These are phyloP conservation scores for Chrysosporium queenslandicum DNA, from an alignment of 2,329 filamentous ascomycete species.

Conservation along the genomic window DNA sequence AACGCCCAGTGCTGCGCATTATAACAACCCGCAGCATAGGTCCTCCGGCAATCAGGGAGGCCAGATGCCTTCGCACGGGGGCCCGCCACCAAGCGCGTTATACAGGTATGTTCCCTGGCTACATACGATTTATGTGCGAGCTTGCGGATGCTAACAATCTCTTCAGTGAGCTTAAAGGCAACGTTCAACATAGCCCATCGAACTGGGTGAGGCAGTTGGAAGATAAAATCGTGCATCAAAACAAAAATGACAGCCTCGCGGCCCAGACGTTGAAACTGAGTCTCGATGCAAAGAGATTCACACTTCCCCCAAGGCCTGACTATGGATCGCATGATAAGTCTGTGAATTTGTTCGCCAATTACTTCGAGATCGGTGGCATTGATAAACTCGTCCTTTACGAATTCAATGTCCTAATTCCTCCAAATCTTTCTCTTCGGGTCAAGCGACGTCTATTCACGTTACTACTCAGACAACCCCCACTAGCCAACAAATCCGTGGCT, in stretches of 20 bases:
- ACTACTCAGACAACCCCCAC: conserved; percentile 29
- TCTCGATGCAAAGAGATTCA: neutral
- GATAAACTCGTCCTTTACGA: conserved; percentile 30
- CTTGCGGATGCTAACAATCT: neutral
- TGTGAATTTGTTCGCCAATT: conserved; percentile 32
- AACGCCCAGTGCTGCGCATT: neutral
- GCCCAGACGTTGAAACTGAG: conserved; percentile 18
- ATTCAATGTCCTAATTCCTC: conserved; percentile 32
- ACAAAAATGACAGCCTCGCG: neutral
- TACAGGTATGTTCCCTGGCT: conserved; percentile 1
- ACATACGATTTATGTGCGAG: neutral
- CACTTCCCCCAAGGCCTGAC: conserved; percentile 26
- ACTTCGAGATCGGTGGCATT: conserved; percentile 28
- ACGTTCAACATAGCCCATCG: conserved; percentile 1
- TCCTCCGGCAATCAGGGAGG: neutral
- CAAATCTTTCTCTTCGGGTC: conserved; percentile 31
- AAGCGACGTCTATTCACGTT: conserved; percentile 40
- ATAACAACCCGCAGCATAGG: neutral
- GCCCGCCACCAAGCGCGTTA: too few species aligned
- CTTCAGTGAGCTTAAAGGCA: neutral
- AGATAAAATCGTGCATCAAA: conserved; percentile 6
- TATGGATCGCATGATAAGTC: conserved; percentile 27
- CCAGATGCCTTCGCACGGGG: neutral
- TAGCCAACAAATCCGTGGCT: conserved; percentile 26
- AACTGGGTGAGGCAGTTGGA: conserved; percentile 5